Evolutionary conservation across 2,329 filamentous ascomycete species (phyloP).

Genomic region (Colletotrichum falcatum): DNA sequence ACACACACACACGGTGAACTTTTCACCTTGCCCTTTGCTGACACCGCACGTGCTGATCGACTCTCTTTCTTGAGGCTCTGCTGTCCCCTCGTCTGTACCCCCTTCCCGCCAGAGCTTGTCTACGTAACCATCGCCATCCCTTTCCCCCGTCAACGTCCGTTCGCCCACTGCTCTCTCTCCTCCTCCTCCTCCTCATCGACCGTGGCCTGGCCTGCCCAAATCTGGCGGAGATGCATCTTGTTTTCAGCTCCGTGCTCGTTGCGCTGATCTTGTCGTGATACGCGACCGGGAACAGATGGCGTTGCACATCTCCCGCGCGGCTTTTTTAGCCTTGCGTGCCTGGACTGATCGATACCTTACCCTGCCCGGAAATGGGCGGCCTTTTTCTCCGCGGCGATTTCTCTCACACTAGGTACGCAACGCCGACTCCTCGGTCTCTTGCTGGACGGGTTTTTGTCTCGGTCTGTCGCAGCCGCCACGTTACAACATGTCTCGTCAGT

Average conservation of each 20-base stretch:
- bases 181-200: too few species aligned
- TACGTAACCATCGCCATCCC: not conserved
- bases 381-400: not conserved
- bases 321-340: too few species aligned
- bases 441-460: not conserved
- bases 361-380: not conserved
- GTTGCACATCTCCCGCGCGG: not conserved
- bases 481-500: conserved; percentile 13
- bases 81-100: conserved; percentile 7
- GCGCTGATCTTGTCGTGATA: conserved; percentile 35
- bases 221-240: not conserved
- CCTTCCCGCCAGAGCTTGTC: not conserved
- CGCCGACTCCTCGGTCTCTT: not conserved
- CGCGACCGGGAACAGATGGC: conserved; percentile 3
- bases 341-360: too few species aligned
- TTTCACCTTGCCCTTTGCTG: conserved; percentile 1
- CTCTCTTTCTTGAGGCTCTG: conserved; percentile 28
- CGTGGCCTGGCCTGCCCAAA: not conserved
- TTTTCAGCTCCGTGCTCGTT: not conserved
- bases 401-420: not conserved
- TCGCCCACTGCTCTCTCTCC: not conserved
- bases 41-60: not conserved
- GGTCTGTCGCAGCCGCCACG: not conserved
- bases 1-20: not conserved
- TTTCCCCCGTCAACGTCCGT: not conserved